These are phyloP conservation scores for Diutina pseudorugosa DNA, from an alignment of 1,139 yeast genomes.

Conservation along the genomic window DNA sequence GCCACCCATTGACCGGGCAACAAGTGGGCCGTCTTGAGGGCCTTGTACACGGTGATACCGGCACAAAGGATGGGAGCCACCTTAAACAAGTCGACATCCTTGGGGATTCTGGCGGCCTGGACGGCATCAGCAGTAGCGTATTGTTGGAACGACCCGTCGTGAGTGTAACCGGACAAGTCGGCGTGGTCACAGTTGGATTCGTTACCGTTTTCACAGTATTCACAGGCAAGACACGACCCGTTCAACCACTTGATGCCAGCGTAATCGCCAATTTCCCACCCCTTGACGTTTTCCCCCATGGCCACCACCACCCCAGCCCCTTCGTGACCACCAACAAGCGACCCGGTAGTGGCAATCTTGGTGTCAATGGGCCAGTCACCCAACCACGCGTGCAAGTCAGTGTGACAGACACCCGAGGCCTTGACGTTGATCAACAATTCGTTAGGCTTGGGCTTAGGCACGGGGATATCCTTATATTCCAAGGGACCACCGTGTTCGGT, in stretches of 20 bases:
- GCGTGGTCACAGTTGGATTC: slow-evolving; percentile 11
- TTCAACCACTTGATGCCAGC: slow-evolving; percentile 12
- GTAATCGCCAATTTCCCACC: slow-evolving; percentile 11
- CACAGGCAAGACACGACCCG: slow-evolving; percentile 10
- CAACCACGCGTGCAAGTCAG: slow-evolving; percentile 11
- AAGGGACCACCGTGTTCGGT: slow-evolving; percentile 10
- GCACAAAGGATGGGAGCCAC: slow-evolving; percentile 11
- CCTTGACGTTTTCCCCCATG: slow-evolving; percentile 10
- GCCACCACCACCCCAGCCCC: slow-evolving; percentile 11
- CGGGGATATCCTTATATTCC: slow-evolving; percentile 10
- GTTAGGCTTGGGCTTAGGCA: slow-evolving; percentile 10
- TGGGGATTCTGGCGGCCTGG: slow-evolving; percentile 10
- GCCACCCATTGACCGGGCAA: slow-evolving; percentile 11
- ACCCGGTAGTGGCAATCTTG: slow-evolving; percentile 7
- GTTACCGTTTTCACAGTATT: slow-evolving; percentile 10
- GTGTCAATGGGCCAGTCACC: slow-evolving; percentile 11
- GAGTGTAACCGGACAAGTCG: slow-evolving; percentile 12
- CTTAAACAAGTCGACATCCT: slow-evolving; percentile 10
- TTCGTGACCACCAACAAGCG: slow-evolving; percentile 10
- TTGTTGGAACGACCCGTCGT: slow-evolving; percentile 11
- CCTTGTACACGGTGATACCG: slow-evolving; percentile 12
- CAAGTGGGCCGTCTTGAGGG: slow-evolving; percentile 10
- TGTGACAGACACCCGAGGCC: slow-evolving; percentile 11
- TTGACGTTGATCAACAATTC: slow-evolving; percentile 11
- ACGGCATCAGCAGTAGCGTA: slow-evolving; percentile 11